A percentile compares a stretch with the other conserved stretches of the same genome.
These are phyloP conservation scores for Populus hybrid DNA, from an alignment of 441 rosid species.

Conservation along the genomic window DNA sequence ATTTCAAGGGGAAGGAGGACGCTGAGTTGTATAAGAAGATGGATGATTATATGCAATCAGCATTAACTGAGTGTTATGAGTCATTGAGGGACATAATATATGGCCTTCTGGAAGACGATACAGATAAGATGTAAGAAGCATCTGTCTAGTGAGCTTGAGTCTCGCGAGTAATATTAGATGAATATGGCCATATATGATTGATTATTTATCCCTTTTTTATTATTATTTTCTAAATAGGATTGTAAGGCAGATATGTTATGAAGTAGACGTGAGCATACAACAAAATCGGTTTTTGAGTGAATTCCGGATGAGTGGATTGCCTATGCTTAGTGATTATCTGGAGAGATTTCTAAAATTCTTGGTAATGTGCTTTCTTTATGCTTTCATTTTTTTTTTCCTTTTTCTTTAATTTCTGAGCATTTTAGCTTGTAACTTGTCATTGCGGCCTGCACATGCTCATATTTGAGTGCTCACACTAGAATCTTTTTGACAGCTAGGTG, in stretches of 20 bases:
- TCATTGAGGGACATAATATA: slow-evolving; percentile 60
- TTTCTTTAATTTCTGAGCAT: too few species aligned
- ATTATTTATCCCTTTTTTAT: neutral
- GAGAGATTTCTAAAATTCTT: slow-evolving; percentile 40
- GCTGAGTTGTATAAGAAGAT: slow-evolving; percentile 79
- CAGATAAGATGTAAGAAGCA: slow-evolving; percentile 57
- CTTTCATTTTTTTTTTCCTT: too few species aligned
- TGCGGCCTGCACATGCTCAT: too few species aligned
- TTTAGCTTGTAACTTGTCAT: too few species aligned
- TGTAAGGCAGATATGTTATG: slow-evolving; percentile 51
- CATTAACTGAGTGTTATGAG: slow-evolving; percentile 86
- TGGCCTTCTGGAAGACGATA: slow-evolving; percentile 65
- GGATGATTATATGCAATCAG: slow-evolving; percentile 78
- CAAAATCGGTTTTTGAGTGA: slow-evolving; percentile 48
- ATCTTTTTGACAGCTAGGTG: too few species aligned
- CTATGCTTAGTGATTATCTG: slow-evolving; percentile 52
- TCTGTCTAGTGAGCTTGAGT: slow-evolving; percentile 11
- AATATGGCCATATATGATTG: neutral
- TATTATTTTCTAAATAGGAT: slow-evolving; percentile 41
- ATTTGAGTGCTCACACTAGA: too few species aligned
- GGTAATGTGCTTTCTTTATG: too few species aligned
- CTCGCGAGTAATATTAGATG: neutral
- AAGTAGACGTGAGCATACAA: slow-evolving; percentile 50
- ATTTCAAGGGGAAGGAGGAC: slow-evolving; percentile 77
- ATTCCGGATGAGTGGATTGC: slow-evolving; percentile 77